Evolutionary conservation across 75 land plant genomes (phyloP).

Genomic region (Cryptomeria japonica): DNA sequence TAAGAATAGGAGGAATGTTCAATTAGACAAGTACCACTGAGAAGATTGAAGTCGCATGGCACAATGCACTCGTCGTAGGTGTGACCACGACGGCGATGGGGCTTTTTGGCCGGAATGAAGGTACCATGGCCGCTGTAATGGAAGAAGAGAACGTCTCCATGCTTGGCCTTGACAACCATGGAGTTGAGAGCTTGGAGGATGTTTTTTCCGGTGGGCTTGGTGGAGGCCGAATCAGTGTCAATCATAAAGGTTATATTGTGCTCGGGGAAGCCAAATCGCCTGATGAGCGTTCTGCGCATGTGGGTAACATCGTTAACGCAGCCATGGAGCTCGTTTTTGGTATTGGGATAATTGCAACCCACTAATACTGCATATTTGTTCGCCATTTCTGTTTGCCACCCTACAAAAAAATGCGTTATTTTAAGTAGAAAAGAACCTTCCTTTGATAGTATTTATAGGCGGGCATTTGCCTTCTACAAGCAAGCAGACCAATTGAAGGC

Average conservation of each 20-base stretch:
- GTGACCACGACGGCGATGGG: slow-evolving; percentile 9
- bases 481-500: no score
- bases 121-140: slow-evolving; percentile 90
- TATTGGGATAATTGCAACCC: slow-evolving; percentile 69
- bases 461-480: no score
- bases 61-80: slow-evolving; percentile 64
- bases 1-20: neutral
- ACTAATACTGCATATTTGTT: neutral
- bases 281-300: slow-evolving; percentile 43
- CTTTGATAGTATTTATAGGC: no score
- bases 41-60: slow-evolving; percentile 84
- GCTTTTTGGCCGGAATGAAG: slow-evolving; percentile 25
- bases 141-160: slow-evolving; percentile 69
- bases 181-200: slow-evolving; percentile 36
- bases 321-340: slow-evolving; percentile 58
- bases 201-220: slow-evolving; percentile 66
- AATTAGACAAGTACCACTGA: slow-evolving; percentile 45
- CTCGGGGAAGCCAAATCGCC: slow-evolving; percentile 48
- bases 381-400: neutral
- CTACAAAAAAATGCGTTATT: no score
- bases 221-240: slow-evolving; percentile 36
- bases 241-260: slow-evolving; percentile 45
- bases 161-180: slow-evolving; percentile 36
- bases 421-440: no score
- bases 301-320: slow-evolving; percentile 72